phyloP scores from a whole-genome alignment of 1,139 yeast genomes.

The Ogataea hybrid region DNA sequence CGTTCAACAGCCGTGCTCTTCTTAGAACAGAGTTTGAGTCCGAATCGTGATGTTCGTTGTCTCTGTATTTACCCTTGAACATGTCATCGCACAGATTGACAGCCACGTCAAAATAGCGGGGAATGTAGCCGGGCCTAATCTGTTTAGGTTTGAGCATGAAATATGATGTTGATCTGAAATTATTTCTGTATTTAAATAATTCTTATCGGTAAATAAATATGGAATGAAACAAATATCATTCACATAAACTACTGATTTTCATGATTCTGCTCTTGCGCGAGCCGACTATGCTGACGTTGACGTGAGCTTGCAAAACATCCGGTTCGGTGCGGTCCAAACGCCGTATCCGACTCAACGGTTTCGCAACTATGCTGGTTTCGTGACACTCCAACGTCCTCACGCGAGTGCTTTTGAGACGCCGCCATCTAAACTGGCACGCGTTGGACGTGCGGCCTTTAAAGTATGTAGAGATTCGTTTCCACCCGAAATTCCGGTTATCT shows the following conservation, averaged over 20 bases:
- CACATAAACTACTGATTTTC: conserved; percentile 2
- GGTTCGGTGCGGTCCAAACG: neutral
- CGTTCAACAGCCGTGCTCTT: conserved; percentile 67
- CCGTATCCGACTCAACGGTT: conserved; percentile 6
- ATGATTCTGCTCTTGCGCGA: neutral
- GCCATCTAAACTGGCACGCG: conserved; percentile 84
- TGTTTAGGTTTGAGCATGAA: conserved; percentile 8
- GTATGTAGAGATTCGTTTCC: conserved; percentile 76
- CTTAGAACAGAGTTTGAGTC: conserved; percentile 65
- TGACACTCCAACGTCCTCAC: neutral
- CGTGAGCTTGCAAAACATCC: conserved; percentile 48
- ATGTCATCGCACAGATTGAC: conserved; percentile 87
- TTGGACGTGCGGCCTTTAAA: conserved; percentile 74
- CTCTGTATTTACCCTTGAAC: conserved; percentile 81
- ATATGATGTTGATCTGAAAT: neutral
- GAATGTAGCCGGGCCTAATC: conserved; percentile 8
- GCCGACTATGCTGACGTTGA: conserved; percentile 1
- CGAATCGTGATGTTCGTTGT: conserved; percentile 56
- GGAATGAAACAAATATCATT: neutral
- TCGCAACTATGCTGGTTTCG: neutral
- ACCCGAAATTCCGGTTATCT: conserved; percentile 70
- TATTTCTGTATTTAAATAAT: neutral
- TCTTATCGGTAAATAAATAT: neutral
- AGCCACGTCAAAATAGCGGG: conserved; percentile 32
- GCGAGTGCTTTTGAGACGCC: conserved; percentile 47